Percentiles rank a stretch among this genome's conserved stretches.
phyloP scores from a whole-genome alignment of 352 stramenopile species.

The Phytophthora megakarya region DNA sequence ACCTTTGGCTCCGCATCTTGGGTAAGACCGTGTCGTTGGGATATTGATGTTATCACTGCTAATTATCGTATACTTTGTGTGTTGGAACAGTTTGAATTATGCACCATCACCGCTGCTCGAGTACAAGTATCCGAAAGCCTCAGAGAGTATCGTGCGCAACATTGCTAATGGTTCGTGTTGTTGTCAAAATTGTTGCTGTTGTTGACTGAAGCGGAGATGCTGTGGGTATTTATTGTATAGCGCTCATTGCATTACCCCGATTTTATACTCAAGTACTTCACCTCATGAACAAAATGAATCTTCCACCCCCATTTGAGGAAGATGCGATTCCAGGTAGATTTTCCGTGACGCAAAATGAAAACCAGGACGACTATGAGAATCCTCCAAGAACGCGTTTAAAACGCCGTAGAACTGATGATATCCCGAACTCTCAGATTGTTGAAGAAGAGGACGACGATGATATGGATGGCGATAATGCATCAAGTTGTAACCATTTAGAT shows the following conservation, averaged over 20 bases:
- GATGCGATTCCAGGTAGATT: conserved; percentile 73
- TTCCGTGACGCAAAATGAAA: conserved; percentile 31
- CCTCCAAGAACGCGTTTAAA: conserved; percentile 15
- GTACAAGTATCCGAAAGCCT: conserved; percentile 89
- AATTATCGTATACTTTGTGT: conserved; percentile 2
- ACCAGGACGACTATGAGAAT: background rate
- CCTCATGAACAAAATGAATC: conserved; percentile 94
- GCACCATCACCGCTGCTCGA: conserved; percentile 79
- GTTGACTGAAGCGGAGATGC: conserved; percentile 5
- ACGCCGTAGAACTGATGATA: conserved; percentile 25
- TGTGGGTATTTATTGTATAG: conserved; percentile 31
- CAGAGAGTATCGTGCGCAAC: conserved; percentile 78
- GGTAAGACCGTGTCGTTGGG: conserved; percentile 36
- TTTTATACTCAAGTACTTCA: conserved; percentile 92
- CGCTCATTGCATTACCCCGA: conserved; percentile 82
- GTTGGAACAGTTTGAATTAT: conserved; percentile 83
- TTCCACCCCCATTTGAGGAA: conserved; percentile 79
- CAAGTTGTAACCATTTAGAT: background rate
- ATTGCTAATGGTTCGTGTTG: conserved; percentile 79
- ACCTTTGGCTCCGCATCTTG: conserved; percentile 74
- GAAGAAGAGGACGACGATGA: conserved; percentile 51
- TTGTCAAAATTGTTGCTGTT: background rate
- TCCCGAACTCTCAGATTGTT: conserved; percentile 27
- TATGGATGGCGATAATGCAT: conserved; percentile 2
- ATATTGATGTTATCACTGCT: background rate